These are phyloP conservation scores for Xanthoconium separans DNA, from an alignment of 1,284 basidiomycete genomes.

Conservation along the genomic window DNA sequence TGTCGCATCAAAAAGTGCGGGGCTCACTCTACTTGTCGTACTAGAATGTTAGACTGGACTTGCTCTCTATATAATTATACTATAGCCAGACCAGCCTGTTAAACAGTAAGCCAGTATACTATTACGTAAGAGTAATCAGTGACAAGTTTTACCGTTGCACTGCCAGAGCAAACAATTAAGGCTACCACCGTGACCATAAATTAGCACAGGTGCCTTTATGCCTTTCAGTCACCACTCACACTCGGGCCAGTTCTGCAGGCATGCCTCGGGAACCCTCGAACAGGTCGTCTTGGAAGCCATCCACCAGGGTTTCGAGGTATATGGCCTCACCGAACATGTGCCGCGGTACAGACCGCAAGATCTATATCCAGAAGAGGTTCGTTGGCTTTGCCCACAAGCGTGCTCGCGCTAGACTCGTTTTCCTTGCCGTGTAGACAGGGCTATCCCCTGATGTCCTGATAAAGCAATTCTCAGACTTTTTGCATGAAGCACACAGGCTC, in stretches of 20 bases:
- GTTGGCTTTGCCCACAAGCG: conserved; percentile 11
- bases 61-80: too few species aligned
- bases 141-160: conserved; percentile 7
- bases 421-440: conserved; percentile 40
- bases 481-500: conserved; percentile 77
- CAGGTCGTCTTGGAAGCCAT: conserved; percentile 82
- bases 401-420: conserved; percentile 15
- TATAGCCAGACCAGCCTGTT: too few species aligned
- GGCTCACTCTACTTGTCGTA: conserved; percentile 10
- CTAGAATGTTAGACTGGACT: too few species aligned
- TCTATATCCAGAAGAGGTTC: conserved; percentile 95
- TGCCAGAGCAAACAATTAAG: neutral
- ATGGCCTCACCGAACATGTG: conserved; percentile 92
- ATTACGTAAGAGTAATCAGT: conserved; percentile 23
- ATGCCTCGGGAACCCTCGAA: conserved; percentile 77
- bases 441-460: conserved; percentile 48
- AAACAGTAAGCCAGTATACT: neutral
- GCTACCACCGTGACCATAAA: neutral
- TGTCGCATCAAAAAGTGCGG: conserved; percentile 28
- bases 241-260: conserved; percentile 95
- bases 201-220: conserved; percentile 44
- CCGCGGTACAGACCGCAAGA: conserved; percentile 82
- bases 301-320: conserved; percentile 74
- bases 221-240: conserved; percentile 93
- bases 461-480: conserved; percentile 65